These are phyloP conservation scores for Roridomyces roridus DNA, from an alignment of 768 basidiomycete species.

Conservation along the genomic window DNA sequence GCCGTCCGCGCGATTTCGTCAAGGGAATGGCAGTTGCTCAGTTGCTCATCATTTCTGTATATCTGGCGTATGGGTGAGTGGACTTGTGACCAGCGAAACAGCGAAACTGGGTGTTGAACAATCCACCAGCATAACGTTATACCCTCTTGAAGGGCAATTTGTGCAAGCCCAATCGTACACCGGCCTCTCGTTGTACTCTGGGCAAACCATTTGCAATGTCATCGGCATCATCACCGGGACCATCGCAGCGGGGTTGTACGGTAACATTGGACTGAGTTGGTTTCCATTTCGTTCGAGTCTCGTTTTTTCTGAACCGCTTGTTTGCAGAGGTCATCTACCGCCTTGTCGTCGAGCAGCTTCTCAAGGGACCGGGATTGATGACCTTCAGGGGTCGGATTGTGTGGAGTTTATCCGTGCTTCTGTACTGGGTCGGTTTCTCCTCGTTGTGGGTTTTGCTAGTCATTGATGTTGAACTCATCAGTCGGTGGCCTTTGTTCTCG, in stretches of 20 bases:
- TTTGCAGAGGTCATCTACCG: neutral
- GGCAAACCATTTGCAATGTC: slow-evolving; percentile 6
- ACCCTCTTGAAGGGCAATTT: no score
- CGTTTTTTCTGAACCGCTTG: no score
- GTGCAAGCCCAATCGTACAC: neutral
- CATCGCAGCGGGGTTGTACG: slow-evolving; percentile 10
- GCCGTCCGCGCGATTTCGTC: slow-evolving; percentile 14
- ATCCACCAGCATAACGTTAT: no score
- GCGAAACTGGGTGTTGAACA: no score
- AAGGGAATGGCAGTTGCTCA: slow-evolving; percentile 13
- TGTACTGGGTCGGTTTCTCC: neutral
- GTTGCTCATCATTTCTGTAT: slow-evolving; percentile 1
- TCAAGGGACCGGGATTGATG: slow-evolving; percentile 10
- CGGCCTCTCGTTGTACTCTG: slow-evolving; percentile 6
- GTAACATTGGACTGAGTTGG: neutral
- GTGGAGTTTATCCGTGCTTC: slow-evolving; percentile 10
- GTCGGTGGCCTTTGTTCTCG: slow-evolving; percentile 9
- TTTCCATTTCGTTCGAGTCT: no score
- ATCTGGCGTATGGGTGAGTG: slow-evolving; percentile 11
- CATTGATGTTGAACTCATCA: neutral
- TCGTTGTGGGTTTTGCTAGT: neutral
- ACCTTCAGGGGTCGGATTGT: slow-evolving; percentile 9
- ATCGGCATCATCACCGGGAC: slow-evolving; percentile 9
- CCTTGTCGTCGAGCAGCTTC: slow-evolving; percentile 2
- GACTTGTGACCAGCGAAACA: no score